These are phyloP conservation scores for Podospora pseudocomata DNA, from an alignment of 495 filamentous ascomycete genomes.

Conservation along the genomic window DNA sequence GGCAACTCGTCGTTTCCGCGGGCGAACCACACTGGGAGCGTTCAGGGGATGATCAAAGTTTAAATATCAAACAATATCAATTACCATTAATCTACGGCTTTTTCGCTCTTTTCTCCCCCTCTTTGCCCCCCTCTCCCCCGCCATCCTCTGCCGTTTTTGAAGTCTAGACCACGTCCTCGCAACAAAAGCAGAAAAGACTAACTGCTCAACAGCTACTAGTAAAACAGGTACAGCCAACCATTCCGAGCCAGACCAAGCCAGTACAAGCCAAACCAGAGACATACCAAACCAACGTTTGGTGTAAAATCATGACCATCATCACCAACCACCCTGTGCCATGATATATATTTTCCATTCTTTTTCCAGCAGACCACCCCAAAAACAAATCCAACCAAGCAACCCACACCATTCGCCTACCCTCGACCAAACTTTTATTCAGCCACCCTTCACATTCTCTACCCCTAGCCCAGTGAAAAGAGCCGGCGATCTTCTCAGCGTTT, in stretches of 20 bases:
- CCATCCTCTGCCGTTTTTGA: no score
- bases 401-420: slow-evolving; percentile 5
- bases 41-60: no score
- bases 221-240: not conserved
- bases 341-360: not conserved
- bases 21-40: no score
- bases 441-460: no score
- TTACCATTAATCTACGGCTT: not conserved
- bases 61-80: not conserved
- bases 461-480: no score
- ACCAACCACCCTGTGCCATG: not conserved
- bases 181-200: not conserved
- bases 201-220: not conserved
- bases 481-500: slow-evolving; percentile 8
- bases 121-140: not conserved
- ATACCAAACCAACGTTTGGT: no score
- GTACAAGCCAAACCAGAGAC: not conserved
- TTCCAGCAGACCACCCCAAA: not conserved
- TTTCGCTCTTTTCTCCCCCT: not conserved
- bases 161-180: not conserved
- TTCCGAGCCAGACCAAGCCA: not conserved
- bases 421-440: no score
- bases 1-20: no score
- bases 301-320: slow-evolving; percentile 4
- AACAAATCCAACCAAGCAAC: not conserved